Conservation (phyloP, 2,329 filamentous ascomycete species). For the Ophiosphaerella herpotricha region DNA sequence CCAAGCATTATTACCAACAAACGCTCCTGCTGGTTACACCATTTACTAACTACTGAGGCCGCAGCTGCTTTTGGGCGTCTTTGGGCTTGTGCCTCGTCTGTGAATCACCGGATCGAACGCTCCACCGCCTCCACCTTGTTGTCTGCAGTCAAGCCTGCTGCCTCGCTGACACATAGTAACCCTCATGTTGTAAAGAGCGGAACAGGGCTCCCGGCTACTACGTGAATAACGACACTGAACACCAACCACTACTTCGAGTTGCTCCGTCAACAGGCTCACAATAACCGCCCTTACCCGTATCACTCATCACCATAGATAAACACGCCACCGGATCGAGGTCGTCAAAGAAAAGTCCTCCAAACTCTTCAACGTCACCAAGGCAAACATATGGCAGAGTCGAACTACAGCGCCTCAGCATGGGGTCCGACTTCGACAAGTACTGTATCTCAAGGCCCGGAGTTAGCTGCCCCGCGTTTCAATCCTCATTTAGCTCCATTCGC, state of each 20-base stretch:
- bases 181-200: too few relatives aligned
- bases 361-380: conserved; percentile 1
- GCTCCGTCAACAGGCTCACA: too few relatives aligned
- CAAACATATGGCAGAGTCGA: conserved; percentile 33
- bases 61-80: conserved; percentile 8
- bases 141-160: conserved; percentile 21
- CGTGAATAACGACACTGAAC: too few relatives aligned
- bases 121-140: conserved; percentile 14
- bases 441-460: conserved; percentile 22
- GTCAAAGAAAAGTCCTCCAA: neutral
- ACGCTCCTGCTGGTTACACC: conserved; percentile 6
- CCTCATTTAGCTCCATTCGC: conserved; percentile 16
- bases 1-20: conserved; percentile 5
- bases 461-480: conserved; percentile 22
- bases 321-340: conserved; percentile 1
- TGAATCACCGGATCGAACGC: conserved; percentile 23
- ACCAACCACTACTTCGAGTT: too few relatives aligned
- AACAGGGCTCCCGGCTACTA: too few relatives aligned
- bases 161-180: neutral
- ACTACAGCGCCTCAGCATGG: conserved; percentile 23
- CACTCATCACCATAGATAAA: neutral
- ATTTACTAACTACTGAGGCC: conserved; percentile 6
- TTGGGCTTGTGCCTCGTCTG: conserved; percentile 16
- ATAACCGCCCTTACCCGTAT: neutral
- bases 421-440: conserved; percentile 20